Base-by-base conservation (phyloP, 2,329 filamentous ascomycete species). In the Trichophyton schoenleinii region DNA sequence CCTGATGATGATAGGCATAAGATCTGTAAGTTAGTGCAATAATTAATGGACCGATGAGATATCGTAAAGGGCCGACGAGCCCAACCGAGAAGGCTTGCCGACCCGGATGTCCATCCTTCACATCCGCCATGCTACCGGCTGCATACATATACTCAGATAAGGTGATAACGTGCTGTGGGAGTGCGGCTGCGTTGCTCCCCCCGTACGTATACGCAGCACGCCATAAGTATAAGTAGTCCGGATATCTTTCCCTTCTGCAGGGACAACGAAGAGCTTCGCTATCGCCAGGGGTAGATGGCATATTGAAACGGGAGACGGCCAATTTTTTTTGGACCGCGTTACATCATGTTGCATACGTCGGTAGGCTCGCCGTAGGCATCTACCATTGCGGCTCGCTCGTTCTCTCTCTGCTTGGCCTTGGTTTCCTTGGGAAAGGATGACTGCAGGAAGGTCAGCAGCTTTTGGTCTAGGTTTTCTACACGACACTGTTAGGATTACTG, bases 301-400 rank as follows among this genome's bases (percentile, higher is more conserved):
- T 38, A 38, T 38, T 38, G 34, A 38, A 38, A 38, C 34, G 34
- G 34, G 34, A 38, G 3, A 38, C 34, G 11, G 34, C 11, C 2
- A 38, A 8, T 3, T 9, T 9, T 13, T 36, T 3, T 13, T 36
- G 36, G 53, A 11, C 22, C 6, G 7, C 28, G 28, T 63, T 58
- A 66, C 65, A 66, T 66, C 49, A 66, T 59, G 38, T 58, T 63
- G 58, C 65, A 66, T 36, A 65, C 61, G 61, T 79, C 81, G 62
- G 79, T 81, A 70, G 78, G 75, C 58, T 84, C 82, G 1, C 87
- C 88, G 68, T 87, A 89, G 65, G 85, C 79, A 70, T 91, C 88
- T 59, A 85, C 80, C 3, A 87, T 85, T n/a, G 86, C 83, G 70
- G 89, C 87, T 18, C 83, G 79, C 70, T 94, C 88, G 68, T 92